A percentile compares a stretch with the other conserved stretches of the same genome.
Conservation (phyloP, 345 rosid genomes). For the Triadica sebifera region DNA sequence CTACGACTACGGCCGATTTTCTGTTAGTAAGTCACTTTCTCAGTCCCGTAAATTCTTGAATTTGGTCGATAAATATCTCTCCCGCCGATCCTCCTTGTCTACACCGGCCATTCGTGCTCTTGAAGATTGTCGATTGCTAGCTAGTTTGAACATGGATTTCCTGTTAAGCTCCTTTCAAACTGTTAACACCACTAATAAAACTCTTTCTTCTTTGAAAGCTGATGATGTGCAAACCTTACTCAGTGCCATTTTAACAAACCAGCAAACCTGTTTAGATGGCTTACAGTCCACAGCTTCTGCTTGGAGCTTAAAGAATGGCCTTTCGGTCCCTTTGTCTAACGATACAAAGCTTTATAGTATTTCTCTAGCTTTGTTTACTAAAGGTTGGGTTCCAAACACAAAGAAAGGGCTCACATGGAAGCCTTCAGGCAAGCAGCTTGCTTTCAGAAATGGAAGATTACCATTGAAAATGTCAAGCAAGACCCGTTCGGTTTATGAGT, state of each 20-base stretch:
- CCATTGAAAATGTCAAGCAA: slow-evolving; percentile 54
- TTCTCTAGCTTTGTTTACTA: slow-evolving; percentile 65
- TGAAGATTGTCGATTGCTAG: slow-evolving; percentile 65
- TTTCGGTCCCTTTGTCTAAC: slow-evolving; percentile 49
- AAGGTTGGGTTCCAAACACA: slow-evolving; percentile 70
- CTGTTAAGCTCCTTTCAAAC: slow-evolving; percentile 45
- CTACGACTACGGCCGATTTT: slow-evolving; percentile 52
- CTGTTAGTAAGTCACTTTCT: slow-evolving; percentile 56
- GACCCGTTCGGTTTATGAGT: slow-evolving; percentile 51
- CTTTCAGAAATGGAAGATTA: slow-evolving; percentile 46
- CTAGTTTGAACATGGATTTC: slow-evolving; percentile 54
- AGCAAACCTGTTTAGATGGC: slow-evolving; percentile 73
- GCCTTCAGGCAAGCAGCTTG: slow-evolving; percentile 33
- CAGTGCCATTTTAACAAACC: slow-evolving; percentile 76
- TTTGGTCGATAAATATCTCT: slow-evolving; percentile 51
- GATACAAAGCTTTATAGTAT: slow-evolving; percentile 77
- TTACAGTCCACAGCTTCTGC: slow-evolving; percentile 45
- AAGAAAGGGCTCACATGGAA: slow-evolving; percentile 31
- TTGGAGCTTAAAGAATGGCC: slow-evolving; percentile 50
- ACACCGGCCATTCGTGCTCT: slow-evolving; percentile 54
- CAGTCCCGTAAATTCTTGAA: slow-evolving; percentile 56
- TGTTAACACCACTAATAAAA: slow-evolving; percentile 36
- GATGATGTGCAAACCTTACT: slow-evolving; percentile 71
- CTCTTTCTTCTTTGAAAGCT: slow-evolving; percentile 41
- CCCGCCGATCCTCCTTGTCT: slow-evolving; percentile 39